Evolutionary conservation across 176 grass and related monocot genomes (phyloP).

Genomic region (Dendrocalamus sinicus): DNA sequence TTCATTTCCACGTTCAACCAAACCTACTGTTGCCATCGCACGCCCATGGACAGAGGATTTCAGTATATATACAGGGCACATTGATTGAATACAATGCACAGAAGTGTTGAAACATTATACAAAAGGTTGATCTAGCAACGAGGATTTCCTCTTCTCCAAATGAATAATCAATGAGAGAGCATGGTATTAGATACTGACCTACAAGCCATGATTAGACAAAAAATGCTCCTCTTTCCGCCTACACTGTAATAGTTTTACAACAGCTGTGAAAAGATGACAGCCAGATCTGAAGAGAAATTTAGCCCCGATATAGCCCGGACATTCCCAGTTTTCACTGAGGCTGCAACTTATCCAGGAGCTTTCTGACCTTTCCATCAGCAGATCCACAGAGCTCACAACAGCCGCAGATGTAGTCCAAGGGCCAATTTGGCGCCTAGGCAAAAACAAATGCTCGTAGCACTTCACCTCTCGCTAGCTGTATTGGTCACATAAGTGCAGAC

Average conservation of each 20-base stretch:
- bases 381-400: slow-evolving; percentile 35
- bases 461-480: slow-evolving; percentile 44
- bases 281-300: slow-evolving; percentile 40
- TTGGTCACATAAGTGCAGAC: slow-evolving; percentile 38
- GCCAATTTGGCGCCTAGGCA: slow-evolving; percentile 38
- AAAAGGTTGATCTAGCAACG: slow-evolving; percentile 53
- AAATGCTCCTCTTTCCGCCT: slow-evolving; percentile 59
- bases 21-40: slow-evolving; percentile 48
- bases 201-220: slow-evolving; percentile 55
- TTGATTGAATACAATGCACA: slow-evolving; percentile 57
- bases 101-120: slow-evolving; percentile 54
- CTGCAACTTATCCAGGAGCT: slow-evolving; percentile 34
- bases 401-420: slow-evolving; percentile 35
- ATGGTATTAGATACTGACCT: slow-evolving; percentile 57
- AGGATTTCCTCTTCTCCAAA: slow-evolving; percentile 59
- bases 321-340: slow-evolving; percentile 14
- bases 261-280: slow-evolving; percentile 46
- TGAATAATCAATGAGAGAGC: slow-evolving; percentile 69
- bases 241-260: slow-evolving; percentile 55
- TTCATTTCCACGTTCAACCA: slow-evolving; percentile 41
- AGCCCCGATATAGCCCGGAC: slow-evolving; percentile 3
- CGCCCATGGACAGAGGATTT: slow-evolving; percentile 40
- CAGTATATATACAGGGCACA: slow-evolving; percentile 54
- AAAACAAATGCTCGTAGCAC: slow-evolving; percentile 29
- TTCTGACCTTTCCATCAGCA: slow-evolving; percentile 38